Conservation (phyloP, 306 rosid genomes). For the Potentilla sterilis region DNA sequence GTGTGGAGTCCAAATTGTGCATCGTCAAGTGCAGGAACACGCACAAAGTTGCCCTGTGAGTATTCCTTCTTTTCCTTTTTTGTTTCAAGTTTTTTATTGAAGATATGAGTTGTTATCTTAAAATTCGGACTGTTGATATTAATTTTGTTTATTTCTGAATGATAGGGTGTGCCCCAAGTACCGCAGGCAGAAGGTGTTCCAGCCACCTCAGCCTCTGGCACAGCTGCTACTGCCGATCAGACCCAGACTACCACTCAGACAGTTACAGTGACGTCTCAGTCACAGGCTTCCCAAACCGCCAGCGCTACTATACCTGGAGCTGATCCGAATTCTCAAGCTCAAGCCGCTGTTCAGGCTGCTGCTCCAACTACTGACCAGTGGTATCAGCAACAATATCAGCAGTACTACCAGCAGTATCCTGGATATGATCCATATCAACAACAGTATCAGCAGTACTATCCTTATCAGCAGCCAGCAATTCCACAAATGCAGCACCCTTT, state of each 20-base stretch:
- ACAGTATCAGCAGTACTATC: constrained; percentile 83
- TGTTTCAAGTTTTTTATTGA: neutral
- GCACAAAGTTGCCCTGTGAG: constrained; percentile 87
- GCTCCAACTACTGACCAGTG: constrained; percentile 72
- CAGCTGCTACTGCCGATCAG: constrained; percentile 52
- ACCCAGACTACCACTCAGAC: constrained; percentile 42
- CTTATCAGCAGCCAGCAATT: constrained; percentile 68
- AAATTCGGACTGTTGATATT: constrained; percentile 15
- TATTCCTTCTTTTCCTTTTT: constrained; percentile 10
- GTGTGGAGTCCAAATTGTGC: constrained; percentile 87
- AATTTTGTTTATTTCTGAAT: constrained; percentile 27
- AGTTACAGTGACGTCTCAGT: constrained; percentile 49
- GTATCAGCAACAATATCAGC: constrained; percentile 92
- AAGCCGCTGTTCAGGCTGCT: constrained; percentile 48
- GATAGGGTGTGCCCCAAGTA: constrained; percentile 74
- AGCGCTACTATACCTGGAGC: constrained; percentile 48
- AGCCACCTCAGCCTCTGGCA: constrained; percentile 45
- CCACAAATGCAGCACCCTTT: constrained; percentile 50
- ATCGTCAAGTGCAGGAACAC: constrained; percentile 93
- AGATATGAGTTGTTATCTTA: neutral
- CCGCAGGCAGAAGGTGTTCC: constrained; percentile 52
- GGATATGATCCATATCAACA: constrained; percentile 90
- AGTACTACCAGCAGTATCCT: constrained; percentile 87
- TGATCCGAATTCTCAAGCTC: constrained; percentile 65
- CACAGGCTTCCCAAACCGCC: constrained; percentile 52